Evolutionary conservation across 2,329 filamentous ascomycete genomes (phyloP).

Genomic region (Rhynchosporium secalis): DNA sequence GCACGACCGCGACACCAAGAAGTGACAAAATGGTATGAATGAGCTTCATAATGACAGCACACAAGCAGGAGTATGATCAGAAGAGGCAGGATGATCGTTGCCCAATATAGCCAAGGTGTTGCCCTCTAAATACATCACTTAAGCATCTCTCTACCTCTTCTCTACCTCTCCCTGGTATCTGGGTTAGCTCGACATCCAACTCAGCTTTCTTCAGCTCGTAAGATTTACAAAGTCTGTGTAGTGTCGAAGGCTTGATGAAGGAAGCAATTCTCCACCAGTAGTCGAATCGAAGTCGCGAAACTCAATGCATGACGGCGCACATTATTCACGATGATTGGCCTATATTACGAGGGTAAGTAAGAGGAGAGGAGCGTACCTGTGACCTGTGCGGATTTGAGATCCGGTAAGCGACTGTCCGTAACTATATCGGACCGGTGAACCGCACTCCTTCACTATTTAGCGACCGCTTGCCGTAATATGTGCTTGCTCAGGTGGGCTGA

Average conservation of each 20-base stretch:
- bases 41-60: not conserved
- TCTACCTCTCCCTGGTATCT: too few relatives aligned
- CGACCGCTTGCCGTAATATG: too few relatives aligned
- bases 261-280: not conserved
- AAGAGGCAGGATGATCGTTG: not conserved
- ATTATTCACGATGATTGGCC: not conserved
- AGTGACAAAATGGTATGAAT: not conserved
- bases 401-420: not conserved
- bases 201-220: too few relatives aligned
- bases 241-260: not conserved
- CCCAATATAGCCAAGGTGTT: not conserved
- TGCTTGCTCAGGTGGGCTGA: too few relatives aligned
- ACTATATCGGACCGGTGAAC: too few relatives aligned
- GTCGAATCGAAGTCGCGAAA: too few relatives aligned
- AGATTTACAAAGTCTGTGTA: too few relatives aligned
- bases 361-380: too few relatives aligned
- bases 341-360: not conserved
- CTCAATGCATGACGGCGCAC: not conserved
- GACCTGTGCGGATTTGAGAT: too few relatives aligned
- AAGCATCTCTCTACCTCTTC: too few relatives aligned
- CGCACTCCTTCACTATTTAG: too few relatives aligned
- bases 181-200: not conserved
- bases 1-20: not conserved
- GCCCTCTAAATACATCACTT: not conserved
- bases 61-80: too few relatives aligned